Conservation (phyloP, 805 yeast species). For the Saitoella complicata region DNA sequence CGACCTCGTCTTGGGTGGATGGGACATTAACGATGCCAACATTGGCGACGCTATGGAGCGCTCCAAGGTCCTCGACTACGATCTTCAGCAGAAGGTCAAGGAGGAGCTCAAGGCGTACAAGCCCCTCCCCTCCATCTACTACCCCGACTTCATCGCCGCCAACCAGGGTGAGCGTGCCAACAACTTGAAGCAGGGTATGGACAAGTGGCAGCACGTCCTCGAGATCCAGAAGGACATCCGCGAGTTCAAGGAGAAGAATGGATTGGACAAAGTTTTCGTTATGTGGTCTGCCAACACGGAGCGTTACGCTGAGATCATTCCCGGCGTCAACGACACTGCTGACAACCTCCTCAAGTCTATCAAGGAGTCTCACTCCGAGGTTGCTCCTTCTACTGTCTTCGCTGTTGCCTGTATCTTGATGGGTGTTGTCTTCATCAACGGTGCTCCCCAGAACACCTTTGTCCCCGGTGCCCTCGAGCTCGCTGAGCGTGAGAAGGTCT, state of each 20-base stretch:
- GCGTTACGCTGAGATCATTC: conserved; percentile 62
- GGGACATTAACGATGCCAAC: conserved; percentile 74
- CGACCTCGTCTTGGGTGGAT: conserved; percentile 79
- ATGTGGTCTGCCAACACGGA: conserved; percentile 98
- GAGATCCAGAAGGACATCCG: conserved; percentile 68
- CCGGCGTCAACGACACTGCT: conserved; percentile 77
- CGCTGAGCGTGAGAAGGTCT: conserved; percentile 58
- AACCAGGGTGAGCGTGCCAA: conserved; percentile 87
- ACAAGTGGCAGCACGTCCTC: conserved; percentile 84
- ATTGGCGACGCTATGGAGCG: conserved; percentile 68
- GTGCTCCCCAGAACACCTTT: conserved; percentile 94
- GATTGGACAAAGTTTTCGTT: conserved; percentile 69
- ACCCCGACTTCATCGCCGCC: conserved; percentile 92
- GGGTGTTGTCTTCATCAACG: conserved; percentile 78
- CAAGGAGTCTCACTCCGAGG: conserved; percentile 64
- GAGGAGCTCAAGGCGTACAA: conserved; percentile 41
- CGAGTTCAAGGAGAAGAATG: conserved; percentile 52
- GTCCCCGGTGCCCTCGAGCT: conserved; percentile 88
- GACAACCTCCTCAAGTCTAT: conserved; percentile 61
- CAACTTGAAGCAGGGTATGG: conserved; percentile 53
- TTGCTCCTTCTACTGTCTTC: conserved; percentile 84
- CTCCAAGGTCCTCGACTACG: conserved; percentile 73
- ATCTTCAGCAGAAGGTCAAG: conserved; percentile 60
- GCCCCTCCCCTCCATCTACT: conserved; percentile 77
- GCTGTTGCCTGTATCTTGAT: conserved; percentile 89